Evolutionary conservation across 2,329 filamentous ascomycete genomes (phyloP), one percentile per base, ranked within the genome.

Genomic region (Fusarium musae): DNA sequence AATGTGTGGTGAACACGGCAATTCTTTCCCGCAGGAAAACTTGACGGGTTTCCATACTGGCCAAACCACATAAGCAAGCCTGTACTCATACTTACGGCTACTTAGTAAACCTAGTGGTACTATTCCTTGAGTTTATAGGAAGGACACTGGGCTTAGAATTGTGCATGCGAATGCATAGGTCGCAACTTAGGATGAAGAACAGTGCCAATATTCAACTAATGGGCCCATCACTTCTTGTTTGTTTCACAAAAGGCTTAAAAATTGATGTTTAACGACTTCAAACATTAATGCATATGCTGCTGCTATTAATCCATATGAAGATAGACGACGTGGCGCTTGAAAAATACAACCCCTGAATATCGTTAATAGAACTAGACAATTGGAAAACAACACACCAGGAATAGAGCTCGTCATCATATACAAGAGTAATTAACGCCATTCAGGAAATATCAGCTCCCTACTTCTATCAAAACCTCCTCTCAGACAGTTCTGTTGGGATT

Each of bases 1-100:
- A 81, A 78, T 70, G 74, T 72, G 23, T 81, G 81, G 79, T 82
- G 69, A 53, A 11, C 1, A 21, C 17, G 5, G 9, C 17, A 37
- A 9, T 13, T n/a, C 11, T 54, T 68, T 54, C 28, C 65, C 65
- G 40, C 47, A 23, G 36, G 65, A 15, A 47, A 68, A 61, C 63
- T 36, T 61, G 12, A 19, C 28, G 23, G 9, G 11, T 6, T 28
- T 50, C 34, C 34, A 37, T 17, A n/a, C 12, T 19, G 21, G 15
- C 26, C 46, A 28, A 32, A 23, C 34, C 12, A 7, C 21, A 58
- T 16, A 21, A 17, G 42, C 13, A 43, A 56, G 28, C 19, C 19
- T 23, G 12, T 19, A 16, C 9, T 26, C 21, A 16, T 26, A 10
- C n/a, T 44, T 9, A n/a, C 37, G 9, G 10, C 26, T 36, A 36